These are phyloP conservation scores for Epichloe typhina DNA, from an alignment of 2,329 filamentous ascomycete species.

Conservation along the genomic window DNA sequence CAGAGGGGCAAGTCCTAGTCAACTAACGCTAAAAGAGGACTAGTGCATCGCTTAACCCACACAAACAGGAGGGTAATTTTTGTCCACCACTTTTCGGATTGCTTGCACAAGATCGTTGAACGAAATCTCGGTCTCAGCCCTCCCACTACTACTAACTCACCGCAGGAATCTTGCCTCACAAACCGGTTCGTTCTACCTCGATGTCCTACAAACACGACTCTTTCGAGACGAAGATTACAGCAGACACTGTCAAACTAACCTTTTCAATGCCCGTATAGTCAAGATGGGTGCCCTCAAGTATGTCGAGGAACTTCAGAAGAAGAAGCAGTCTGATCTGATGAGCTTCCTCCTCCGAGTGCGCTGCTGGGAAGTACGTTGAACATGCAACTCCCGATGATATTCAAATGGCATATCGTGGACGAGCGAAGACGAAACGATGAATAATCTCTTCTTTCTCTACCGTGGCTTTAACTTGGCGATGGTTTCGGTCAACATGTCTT, in stretches of 20 bases:
- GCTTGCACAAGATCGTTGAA: conserved; percentile 12
- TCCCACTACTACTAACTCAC: conserved; percentile 22
- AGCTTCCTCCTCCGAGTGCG: conserved; percentile 99
- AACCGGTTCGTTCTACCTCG: conserved; percentile 21
- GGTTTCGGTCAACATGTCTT: not conserved
- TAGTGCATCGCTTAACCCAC: conserved; percentile 26
- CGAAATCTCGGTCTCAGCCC: conserved; percentile 19
- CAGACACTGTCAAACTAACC: conserved; percentile 1
- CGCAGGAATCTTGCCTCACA: conserved; percentile 22
- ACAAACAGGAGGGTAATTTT: conserved; percentile 24
- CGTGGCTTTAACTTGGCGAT: not conserved
- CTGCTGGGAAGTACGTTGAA: conserved; percentile 95
- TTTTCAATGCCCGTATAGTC: conserved; percentile 23
- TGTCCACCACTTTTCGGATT: conserved; percentile 18
- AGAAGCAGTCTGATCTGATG: conserved; percentile 99
- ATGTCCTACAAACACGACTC: not conserved
- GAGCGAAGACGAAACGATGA: conserved; percentile 12
- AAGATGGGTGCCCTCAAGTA: conserved; percentile 99
- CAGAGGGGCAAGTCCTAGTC: conserved; percentile 17
- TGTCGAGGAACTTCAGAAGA: conserved; percentile 99
- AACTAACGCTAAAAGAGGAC: conserved; percentile 12
- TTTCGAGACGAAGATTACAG: not conserved
- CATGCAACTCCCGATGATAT: conserved; percentile 17
- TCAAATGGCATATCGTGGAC: conserved; percentile 20
- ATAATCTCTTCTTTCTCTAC: conserved; percentile 5